A percentile compares a stretch with the other conserved stretches of the same genome.
phyloP scores from a whole-genome alignment of 2,329 filamentous ascomycete genomes.

The Seiridium cupressi region DNA sequence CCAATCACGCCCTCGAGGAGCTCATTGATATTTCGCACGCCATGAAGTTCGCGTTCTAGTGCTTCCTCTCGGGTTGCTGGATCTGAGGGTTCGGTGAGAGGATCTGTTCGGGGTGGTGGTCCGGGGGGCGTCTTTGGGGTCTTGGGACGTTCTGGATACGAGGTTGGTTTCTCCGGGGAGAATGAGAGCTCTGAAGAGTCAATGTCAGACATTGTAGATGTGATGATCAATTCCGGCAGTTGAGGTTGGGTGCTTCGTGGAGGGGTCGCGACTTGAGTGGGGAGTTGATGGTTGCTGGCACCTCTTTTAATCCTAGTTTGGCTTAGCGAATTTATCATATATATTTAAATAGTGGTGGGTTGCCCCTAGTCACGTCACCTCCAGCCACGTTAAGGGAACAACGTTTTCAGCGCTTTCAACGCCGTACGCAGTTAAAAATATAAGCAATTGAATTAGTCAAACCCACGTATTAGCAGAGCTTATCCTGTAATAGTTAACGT shows the following conservation, averaged over 20 bases:
- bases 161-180: constrained; percentile 25
- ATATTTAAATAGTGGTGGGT: too few species aligned
- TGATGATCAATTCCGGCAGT: constrained; percentile 7
- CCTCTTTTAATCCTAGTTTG: too few species aligned
- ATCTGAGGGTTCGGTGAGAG: constrained; percentile 52
- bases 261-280: too few species aligned
- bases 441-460: too few species aligned
- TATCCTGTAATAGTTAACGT: too few species aligned
- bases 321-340: too few species aligned
- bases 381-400: too few species aligned
- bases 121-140: constrained; percentile 49
- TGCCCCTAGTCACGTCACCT: too few species aligned
- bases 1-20: constrained; percentile 78
- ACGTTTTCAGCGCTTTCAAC: too few species aligned
- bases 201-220: constrained; percentile 42
- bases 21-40: constrained; percentile 81
- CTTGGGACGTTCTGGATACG: constrained; percentile 35
- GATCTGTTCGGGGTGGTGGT: constrained; percentile 29
- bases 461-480: too few species aligned
- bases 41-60: constrained; percentile 76
- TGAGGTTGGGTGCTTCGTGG: neutral
- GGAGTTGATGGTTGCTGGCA: too few species aligned
- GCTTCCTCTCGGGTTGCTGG: constrained; percentile 70
- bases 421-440: too few species aligned
- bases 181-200: constrained; percentile 48